Percentiles rank a stretch among this genome's conserved stretches.
These are phyloP conservation scores for Aspergillus quadricinctus DNA, from an alignment of 2,329 filamentous ascomycete genomes.

Conservation along the genomic window DNA sequence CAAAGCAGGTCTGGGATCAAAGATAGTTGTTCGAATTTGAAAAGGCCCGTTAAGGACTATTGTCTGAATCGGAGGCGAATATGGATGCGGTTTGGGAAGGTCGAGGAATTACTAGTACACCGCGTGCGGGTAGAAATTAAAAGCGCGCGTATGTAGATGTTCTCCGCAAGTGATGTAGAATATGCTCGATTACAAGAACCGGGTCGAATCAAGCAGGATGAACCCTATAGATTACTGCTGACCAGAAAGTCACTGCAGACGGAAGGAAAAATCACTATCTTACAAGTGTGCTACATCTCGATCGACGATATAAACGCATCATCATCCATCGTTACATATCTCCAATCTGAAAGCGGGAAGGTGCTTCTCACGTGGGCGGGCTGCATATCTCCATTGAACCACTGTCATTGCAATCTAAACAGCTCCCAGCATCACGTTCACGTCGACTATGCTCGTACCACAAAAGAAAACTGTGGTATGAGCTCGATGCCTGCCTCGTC, in stretches of 20 bases:
- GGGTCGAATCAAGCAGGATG: neutral
- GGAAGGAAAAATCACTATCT: neutral
- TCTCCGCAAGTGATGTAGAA: neutral
- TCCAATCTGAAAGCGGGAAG: neutral
- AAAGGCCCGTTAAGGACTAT: neutral
- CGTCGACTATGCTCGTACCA: constrained; percentile 26
- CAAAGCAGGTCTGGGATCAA: neutral
- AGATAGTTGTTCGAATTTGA: neutral
- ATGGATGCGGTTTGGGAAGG: neutral
- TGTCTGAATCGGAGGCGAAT: neutral
- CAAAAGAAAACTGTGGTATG: constrained; percentile 36
- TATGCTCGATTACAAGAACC: neutral
- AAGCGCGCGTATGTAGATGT: neutral
- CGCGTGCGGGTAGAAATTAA: neutral
- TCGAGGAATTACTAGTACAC: neutral
- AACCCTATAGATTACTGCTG: neutral
- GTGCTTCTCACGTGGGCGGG: constrained; percentile 10
- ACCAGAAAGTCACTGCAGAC: neutral
- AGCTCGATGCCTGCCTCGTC: constrained; percentile 35
- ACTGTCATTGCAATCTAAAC: constrained; percentile 1
- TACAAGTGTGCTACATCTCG: neutral
- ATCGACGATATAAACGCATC: neutral
- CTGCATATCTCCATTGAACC: constrained; percentile 8
- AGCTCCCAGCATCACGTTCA: constrained; percentile 5
- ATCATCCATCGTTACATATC: neutral